Evolutionary conservation across 1,139 yeast genomes (phyloP).

Genomic region (Candida mesenterica): DNA sequence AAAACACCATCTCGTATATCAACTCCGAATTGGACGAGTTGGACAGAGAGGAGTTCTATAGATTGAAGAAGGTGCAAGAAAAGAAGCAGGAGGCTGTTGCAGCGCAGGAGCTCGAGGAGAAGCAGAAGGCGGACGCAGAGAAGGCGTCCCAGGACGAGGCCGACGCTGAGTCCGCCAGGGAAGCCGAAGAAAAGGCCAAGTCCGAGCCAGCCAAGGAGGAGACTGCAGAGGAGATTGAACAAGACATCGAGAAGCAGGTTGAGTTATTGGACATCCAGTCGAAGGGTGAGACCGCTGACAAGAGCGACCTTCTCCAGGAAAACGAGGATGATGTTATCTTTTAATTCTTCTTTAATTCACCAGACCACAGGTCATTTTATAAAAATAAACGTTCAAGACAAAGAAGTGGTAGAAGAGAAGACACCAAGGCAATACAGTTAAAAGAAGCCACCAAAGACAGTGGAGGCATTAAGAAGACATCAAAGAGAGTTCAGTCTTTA

Average conservation of each 20-base stretch:
- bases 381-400: not conserved
- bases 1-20: constrained; percentile 88
- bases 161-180: constrained; percentile 6
- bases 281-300: constrained; percentile 9
- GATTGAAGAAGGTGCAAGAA: constrained; percentile 94
- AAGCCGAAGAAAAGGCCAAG: constrained; percentile 10
- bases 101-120: constrained; percentile 55
- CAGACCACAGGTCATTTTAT: not conserved
- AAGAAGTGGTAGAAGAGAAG: too few species aligned
- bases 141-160: constrained; percentile 16
- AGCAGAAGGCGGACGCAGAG: constrained; percentile 15
- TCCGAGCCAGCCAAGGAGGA: constrained; percentile 4
- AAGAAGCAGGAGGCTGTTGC: constrained; percentile 85
- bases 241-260: constrained; percentile 25
- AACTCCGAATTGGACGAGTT: constrained; percentile 95
- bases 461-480: too few species aligned
- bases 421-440: too few species aligned
- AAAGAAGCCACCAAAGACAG: too few species aligned
- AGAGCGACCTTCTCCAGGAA: constrained; percentile 32
- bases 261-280: constrained; percentile 25
- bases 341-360: constrained; percentile 15
- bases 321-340: constrained; percentile 46
- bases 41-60: constrained; percentile 96
- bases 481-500: too few species aligned
- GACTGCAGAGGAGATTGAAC: constrained; percentile 19